Conservation (phyloP, 192 early-diverging fungal species). For the Podila epigama region DNA sequence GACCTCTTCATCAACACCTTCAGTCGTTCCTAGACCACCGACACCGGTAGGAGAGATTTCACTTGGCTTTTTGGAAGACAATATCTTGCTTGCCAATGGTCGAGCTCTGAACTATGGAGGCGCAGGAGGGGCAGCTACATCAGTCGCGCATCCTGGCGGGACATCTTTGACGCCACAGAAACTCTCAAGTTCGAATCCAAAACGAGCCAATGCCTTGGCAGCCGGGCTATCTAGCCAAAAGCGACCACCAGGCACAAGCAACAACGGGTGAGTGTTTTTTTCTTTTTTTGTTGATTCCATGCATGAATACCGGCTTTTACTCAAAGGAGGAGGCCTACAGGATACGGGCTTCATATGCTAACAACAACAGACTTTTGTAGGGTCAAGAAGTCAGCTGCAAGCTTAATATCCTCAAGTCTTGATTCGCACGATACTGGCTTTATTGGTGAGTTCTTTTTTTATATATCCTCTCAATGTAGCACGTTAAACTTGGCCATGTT, state of each 20-base stretch:
- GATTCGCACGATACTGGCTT: conserved; percentile 39
- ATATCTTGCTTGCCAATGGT: conserved; percentile 31
- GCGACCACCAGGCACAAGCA: conserved; percentile 40
- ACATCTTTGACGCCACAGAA: conserved; percentile 8
- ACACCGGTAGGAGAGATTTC: conserved; percentile 43
- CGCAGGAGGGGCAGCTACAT: conserved; percentile 1
- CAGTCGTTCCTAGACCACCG: not conserved
- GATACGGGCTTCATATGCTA: too few species aligned
- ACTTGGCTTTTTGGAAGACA: conserved; percentile 32
- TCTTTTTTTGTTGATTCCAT: too few species aligned
- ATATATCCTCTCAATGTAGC: too few species aligned
- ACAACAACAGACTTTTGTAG: conserved; percentile 21
- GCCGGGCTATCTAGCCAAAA: conserved; percentile 19
- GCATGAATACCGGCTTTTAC: conserved; percentile 32
- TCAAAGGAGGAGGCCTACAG: not conserved
- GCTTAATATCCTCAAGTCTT: conserved; percentile 14
- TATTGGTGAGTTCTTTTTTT: conserved; percentile 20
- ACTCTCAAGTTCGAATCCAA: conserved; percentile 43
- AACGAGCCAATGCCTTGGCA: conserved; percentile 3
- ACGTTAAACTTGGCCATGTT: too few species aligned
- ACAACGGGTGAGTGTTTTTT: conserved; percentile 49
- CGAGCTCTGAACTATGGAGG: conserved; percentile 37
- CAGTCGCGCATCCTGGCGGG: not conserved
- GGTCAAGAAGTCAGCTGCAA: conserved; percentile 40
- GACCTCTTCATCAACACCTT: too few species aligned